Conservation (phyloP, 2,329 filamentous ascomycete species). For the Coniochaeta prunicola region DNA sequence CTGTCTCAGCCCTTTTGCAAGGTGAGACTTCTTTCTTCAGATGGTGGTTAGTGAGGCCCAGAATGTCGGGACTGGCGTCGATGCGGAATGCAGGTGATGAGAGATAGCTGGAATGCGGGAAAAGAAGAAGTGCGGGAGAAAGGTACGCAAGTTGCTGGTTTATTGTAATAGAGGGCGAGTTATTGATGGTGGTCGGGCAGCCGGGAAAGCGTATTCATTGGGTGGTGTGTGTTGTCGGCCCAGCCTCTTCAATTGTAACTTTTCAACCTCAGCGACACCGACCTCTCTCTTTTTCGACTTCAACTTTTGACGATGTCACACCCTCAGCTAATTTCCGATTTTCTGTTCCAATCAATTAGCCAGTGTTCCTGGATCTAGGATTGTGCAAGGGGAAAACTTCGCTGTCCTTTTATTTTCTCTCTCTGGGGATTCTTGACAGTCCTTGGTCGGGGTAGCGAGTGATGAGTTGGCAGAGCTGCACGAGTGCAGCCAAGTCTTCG, state of each 20-base stretch:
- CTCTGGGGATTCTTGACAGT: too few relatives aligned
- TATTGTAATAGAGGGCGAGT: constrained; percentile 1
- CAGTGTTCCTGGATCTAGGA: not conserved
- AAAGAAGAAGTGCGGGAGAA: constrained; percentile 1
- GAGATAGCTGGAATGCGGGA: constrained; percentile 1
- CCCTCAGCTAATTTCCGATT: not conserved
- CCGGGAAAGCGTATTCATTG: constrained; percentile 8
- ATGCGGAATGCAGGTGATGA: not conserved
- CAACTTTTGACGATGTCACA: not conserved
- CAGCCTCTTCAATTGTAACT: constrained; percentile 2
- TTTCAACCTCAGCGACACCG: not conserved
- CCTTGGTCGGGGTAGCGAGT: not conserved
- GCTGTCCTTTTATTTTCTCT: not conserved
- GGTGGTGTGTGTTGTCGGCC: constrained; percentile 1
- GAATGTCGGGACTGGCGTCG: not conserved
- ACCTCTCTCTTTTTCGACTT: constrained; percentile 2
- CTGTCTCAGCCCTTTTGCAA: not conserved
- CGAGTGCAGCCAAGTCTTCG: not conserved
- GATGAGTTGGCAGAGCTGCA: constrained; percentile 12
- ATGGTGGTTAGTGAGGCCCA: not conserved
- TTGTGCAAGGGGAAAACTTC: not conserved
- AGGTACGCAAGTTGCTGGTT: constrained; percentile 11
- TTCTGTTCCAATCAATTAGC: constrained; percentile 1
- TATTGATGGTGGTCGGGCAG: constrained; percentile 14
- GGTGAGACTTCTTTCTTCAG: not conserved